Evolutionary conservation across 2,329 filamentous ascomycete species (phyloP), one percentile per base, ranked within the genome.

Genomic region (Aspergillus fumigatus): DNA sequence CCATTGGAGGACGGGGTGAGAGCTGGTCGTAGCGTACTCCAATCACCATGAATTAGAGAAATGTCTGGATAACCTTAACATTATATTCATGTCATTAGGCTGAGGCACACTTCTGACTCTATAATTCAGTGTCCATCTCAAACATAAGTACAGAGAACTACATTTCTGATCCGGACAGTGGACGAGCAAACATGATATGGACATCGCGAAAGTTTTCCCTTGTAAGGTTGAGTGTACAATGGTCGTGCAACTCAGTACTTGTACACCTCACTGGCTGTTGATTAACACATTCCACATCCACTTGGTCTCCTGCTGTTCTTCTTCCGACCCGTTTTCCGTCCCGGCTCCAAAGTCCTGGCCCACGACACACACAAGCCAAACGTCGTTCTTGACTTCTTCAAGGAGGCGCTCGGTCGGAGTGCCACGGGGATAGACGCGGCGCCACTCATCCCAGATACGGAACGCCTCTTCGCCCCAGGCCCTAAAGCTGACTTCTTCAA

Each of bases 381-480:
- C 82, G 65, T 91, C 90, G 48, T 84, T 80, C 67, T 85, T 83
- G 38, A 88, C 80, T 5, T 78, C 72, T 59, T 88, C 84, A 47
- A 99, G 77, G 55, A 97, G 78, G 68, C 82, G 84, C 65, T 88
- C 86, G 57, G 87, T 92, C 52, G 84, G 80, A 2, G 87, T 88
- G 5, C 84, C 85, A 50, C 86, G 82, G n/a, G 85, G 85, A 73
- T 96, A 97, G 49, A 97, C 88, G 63, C 89, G 83, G 59, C 89
- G 87, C 94, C 94, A 99, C 78, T 97, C 94, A 45, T 81, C 84
- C 89, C 93, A 97, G 68, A 97, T 96, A 32, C 88, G 88, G 77
- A 94, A 99, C 1, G 94, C 93, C 80, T 99, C 94, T 70, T 97
- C 94, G 56, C 86, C 84, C 94, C 94, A 99, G 7, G 92, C 91